phyloP scores from a whole-genome alignment of 345 rosid genomes.

The Lepidium sativum region DNA sequence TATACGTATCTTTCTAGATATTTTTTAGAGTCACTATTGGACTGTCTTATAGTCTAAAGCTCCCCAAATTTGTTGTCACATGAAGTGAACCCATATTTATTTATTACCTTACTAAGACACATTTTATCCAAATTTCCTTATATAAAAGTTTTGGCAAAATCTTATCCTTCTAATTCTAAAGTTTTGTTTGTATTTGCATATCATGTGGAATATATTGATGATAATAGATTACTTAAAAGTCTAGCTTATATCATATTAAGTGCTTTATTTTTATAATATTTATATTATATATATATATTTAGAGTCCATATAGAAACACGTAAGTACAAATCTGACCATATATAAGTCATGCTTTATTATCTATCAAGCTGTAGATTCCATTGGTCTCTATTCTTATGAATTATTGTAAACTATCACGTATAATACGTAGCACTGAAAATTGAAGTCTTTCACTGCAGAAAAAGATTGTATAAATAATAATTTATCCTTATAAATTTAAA shows the following conservation, averaged over 20 bases:
- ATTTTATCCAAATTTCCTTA: slow-evolving; percentile 16
- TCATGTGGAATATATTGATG: slow-evolving; percentile 10
- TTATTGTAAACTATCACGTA: background rate
- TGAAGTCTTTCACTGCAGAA: background rate
- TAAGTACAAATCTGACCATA: slow-evolving; percentile 12
- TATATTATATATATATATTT: background rate
- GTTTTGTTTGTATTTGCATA: slow-evolving; percentile 17
- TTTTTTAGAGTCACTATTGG: slow-evolving; percentile 12
- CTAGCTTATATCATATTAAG: background rate
- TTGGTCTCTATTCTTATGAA: slow-evolving; percentile 4
- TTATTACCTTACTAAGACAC: slow-evolving; percentile 13
- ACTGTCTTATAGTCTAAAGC: background rate
- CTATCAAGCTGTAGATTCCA: slow-evolving; percentile 7
- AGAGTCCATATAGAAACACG: slow-evolving; percentile 16
- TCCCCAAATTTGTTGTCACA: slow-evolving; percentile 4
- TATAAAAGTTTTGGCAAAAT: background rate
- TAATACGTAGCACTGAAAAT: background rate
- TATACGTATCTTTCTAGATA: background rate
- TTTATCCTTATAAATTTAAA: background rate
- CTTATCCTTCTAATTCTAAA: slow-evolving; percentile 15
- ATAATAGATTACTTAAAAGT: background rate
- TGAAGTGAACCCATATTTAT: slow-evolving; percentile 15
- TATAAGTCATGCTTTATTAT: slow-evolving; percentile 9
- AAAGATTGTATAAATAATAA: background rate
- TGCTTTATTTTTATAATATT: background rate